Base-by-base conservation (phyloP, 1,284 basidiomycete genomes). In the Tilletia walkeri region DNA sequence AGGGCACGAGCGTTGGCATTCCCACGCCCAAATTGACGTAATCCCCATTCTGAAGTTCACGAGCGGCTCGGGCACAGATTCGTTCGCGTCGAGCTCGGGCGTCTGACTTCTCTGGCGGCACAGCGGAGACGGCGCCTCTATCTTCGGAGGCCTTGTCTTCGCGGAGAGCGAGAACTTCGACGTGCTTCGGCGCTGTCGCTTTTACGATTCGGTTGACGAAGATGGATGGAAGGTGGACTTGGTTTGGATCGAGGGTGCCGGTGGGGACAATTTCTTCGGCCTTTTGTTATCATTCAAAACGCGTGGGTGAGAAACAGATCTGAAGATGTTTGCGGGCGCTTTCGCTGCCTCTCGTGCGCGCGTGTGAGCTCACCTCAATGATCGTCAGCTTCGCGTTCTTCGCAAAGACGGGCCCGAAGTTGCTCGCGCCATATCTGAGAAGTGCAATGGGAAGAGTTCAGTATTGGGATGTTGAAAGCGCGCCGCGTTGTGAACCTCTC, bases 191-290 rank as follows among this genome's bases (percentile, higher is more conserved):
- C 48, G 75, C 67, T 12, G 68, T 92, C 7, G 93, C 90, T 68
- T 87, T 87, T 68, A 94, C 91, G 76, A 96, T 90, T 66, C 93
- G 90, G 84, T 95, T 89, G 75, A 96, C 90, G 82, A 94, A 95
- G 77, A 94, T 89, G 24, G 79, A 78, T 14, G 82, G 82, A 4
- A 84, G 74, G 72, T 83, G 93, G 70, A 97, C 89, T 53, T 90
- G 87, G 84, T 92, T 91, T 16, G 94, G 91, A 67, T 90, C 90
- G 72, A 97, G 87, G 34, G 90, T 88, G 48, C 94, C 94, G 66
- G 90, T 86, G 9, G 94, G 91, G 49, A 96, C 93, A 75, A 96
- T 95, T 80, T 94, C 88, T 82, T 97, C 94, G 4, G 94, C 94
- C 90, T 92, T 72, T 59, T 36, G 12, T n/a, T n/a, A 18, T 18